These are phyloP conservation scores for Candida nitratophila DNA, from an alignment of 805 yeast species.

Conservation along the genomic window DNA sequence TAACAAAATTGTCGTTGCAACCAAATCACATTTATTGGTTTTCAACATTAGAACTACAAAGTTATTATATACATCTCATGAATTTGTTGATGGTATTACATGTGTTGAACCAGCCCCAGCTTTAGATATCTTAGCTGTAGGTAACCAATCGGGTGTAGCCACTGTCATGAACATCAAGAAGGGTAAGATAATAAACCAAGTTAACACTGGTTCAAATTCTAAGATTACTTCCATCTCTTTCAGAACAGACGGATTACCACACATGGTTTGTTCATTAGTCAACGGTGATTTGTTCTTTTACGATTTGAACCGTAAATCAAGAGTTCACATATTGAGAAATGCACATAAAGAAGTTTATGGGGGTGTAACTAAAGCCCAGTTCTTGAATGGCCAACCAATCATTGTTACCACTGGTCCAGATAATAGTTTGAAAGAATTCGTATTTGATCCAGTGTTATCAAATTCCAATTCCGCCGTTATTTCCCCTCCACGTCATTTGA, in stretches of 20 bases:
- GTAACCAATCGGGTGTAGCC: slow-evolving; percentile 62
- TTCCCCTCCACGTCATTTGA: slow-evolving; percentile 82
- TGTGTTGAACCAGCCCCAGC: slow-evolving; percentile 82
- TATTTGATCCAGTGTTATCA: slow-evolving; percentile 85
- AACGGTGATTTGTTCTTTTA: slow-evolving; percentile 83
- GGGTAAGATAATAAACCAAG: slow-evolving; percentile 49
- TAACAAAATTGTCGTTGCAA: slow-evolving; percentile 83
- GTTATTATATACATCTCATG: slow-evolving; percentile 42
- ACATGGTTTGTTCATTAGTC: slow-evolving; percentile 69
- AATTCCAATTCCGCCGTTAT: slow-evolving; percentile 56
- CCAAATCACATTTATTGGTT: slow-evolving; percentile 53
- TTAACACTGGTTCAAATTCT: slow-evolving; percentile 33
- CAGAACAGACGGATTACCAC: slow-evolving; percentile 85
- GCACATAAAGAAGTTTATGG: slow-evolving; percentile 72
- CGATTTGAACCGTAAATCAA: slow-evolving; percentile 63
- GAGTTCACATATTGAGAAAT: slow-evolving; percentile 68
- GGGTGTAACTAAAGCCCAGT: slow-evolving; percentile 68
- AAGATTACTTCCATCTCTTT: slow-evolving; percentile 63
- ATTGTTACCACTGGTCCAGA: slow-evolving; percentile 87
- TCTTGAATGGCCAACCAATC: slow-evolving; percentile 88
- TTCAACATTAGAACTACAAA: slow-evolving; percentile 77
- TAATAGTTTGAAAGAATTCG: slow-evolving; percentile 81
- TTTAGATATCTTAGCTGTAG: slow-evolving; percentile 75
- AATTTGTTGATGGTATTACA: slow-evolving; percentile 52
- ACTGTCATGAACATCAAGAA: slow-evolving; percentile 60